Conservation (phyloP, 2,329 filamentous ascomycete species). For the Pseudonectria buxi region DNA sequence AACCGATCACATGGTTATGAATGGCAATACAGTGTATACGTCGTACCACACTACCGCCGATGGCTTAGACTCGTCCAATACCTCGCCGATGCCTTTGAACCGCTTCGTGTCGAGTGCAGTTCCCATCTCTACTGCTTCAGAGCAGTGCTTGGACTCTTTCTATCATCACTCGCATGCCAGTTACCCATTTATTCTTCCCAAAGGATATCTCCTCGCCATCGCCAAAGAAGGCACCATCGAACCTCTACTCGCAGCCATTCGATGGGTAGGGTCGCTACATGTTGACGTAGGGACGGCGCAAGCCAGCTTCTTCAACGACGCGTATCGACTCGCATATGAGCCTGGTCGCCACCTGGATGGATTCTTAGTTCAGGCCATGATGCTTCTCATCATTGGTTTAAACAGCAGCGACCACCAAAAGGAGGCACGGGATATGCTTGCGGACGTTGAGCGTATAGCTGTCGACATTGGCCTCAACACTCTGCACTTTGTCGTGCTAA, state of each 20-base stretch:
- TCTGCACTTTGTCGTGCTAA: constrained; percentile 54
- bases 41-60: too few relatives aligned
- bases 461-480: constrained; percentile 71
- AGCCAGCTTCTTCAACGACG: constrained; percentile 51
- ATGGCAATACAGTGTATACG: too few relatives aligned
- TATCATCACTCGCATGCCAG: constrained; percentile 51
- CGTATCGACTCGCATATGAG: constrained; percentile 43
- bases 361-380: constrained; percentile 68
- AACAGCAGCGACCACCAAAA: constrained; percentile 69
- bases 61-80: too few relatives aligned
- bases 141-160: constrained; percentile 51
- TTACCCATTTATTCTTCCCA: constrained; percentile 53
- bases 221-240: constrained; percentile 41
- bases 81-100: too few relatives aligned
- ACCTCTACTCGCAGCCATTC: constrained; percentile 46
- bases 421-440: constrained; percentile 60
- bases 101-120: constrained; percentile 10
- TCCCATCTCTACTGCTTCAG: constrained; percentile 32
- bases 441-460: constrained; percentile 62
- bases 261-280: constrained; percentile 51
- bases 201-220: constrained; percentile 41
- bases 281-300: constrained; percentile 41
- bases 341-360: constrained; percentile 44
- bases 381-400: constrained; percentile 69
- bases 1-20: too few relatives aligned